Evolutionary conservation across 2,329 filamentous ascomycete genomes (phyloP), one percentile per base, ranked within the genome.

Genomic region (Ophiocordyceps camponoti-floridani): DNA sequence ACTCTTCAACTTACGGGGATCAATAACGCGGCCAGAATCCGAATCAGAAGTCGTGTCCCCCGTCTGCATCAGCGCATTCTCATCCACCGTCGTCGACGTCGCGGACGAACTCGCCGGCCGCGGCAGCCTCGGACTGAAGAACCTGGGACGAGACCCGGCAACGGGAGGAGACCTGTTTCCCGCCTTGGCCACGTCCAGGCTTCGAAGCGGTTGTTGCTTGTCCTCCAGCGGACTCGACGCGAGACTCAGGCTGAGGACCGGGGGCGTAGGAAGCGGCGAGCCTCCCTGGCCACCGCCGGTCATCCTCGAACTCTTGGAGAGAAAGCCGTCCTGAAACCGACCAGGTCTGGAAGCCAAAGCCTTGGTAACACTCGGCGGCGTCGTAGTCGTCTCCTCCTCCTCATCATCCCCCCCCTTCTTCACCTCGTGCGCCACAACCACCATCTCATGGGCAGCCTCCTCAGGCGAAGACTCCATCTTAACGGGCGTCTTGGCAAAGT

Each of bases 401-500:
- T 52, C 49, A 40, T 23, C 23, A 23, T 23, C 23, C 23, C 23
- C 23, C 23, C 23, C 23, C n/a, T 48, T 50, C 40, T 51, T 44
- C 18, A 50, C 44, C 18, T 52, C 49, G 40, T 52, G 26, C 3
- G n/a, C 41, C n/a, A 18, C 35, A n/a, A 38, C 4, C 35, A 16
- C 10, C 35, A 16, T 9, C 16, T 12, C 38, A 7, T 14, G 31
- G 13, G 42, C 43, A n/a, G 33, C 10, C 8, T 14, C 28, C 4
- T 27, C 33, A 23, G 41, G 40, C 0, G 43, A 35, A n/a, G 62
- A 53, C 2, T 63, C 57, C 12, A 30, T 30, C 56, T 80, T 83
- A 59, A 87, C 75, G 1, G 91, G 89, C 3, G 89, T 95, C 63
- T 86, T 85, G 56, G 89, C 84, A 57, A 89, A 95, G 58, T 96